Evolutionary conservation across 177 flowering plant genomes (phyloP), one percentile per base, ranked within the genome.

Genomic region (Vitis hybrid): DNA sequence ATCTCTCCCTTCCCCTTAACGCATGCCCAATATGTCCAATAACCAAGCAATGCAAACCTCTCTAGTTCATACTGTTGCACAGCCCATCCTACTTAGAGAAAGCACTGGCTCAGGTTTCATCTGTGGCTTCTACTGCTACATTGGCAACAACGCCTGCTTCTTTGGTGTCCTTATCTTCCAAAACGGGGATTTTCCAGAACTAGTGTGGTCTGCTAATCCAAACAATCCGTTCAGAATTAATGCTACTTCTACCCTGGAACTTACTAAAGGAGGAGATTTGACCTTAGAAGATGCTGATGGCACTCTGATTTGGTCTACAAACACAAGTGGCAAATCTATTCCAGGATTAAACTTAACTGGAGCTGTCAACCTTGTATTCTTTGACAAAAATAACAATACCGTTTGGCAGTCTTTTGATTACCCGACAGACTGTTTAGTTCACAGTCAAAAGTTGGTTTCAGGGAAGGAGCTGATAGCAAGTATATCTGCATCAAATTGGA

Each of bases 171-270:
- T 35, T 35, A 35, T 35, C 40, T 35, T 35, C 40, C 40, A 35
- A 35, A 35, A 35, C 6, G 1, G 0, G 5, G 40, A 35, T 35
- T 4, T 35, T 0, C 5, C 40, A 35, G 40, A 35, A 35, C 40
- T 35, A 3, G 63, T 73, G 1, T 74, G 70, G 77, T 56, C 65
- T 51, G 73, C 77, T 13, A 74, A 74, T 19, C 13, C 66, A 49
- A 52, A 70, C 15, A 49, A 64, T 21, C 77, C 65, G 3, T 54
- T 69, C 8, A 4, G 52, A 65, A 18, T 6, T 3, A 56, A 52
- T 13, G 63, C 73, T 21, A 21, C 24, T 21, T 21, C 24, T 21
- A 21, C 24, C 40, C 6, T 74, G 19, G 62, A 74, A 9, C 61
- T 74, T n/a, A 40, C 69, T 0, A 0, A 54, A 14, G 62, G 40